Conservation (phyloP, 164 flowering plant species). For the Tinospora cordifolia region DNA sequence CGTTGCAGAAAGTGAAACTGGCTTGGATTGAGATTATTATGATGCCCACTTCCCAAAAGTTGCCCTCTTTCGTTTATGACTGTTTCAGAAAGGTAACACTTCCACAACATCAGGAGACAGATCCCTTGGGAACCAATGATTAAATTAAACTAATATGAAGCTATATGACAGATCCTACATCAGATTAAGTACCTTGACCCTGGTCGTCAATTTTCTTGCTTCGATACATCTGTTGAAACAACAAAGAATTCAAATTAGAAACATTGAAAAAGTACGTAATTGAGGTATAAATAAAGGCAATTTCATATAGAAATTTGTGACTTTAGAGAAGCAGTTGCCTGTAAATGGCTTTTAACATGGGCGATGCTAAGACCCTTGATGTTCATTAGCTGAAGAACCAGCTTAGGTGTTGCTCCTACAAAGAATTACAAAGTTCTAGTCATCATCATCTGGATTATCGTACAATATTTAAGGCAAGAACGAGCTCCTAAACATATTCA, state of each 20-base stretch:
- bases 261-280: neutral
- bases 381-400: slow-evolving; percentile 82
- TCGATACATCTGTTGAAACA: slow-evolving; percentile 58
- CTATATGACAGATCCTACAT: neutral
- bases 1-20: slow-evolving; percentile 51
- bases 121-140: slow-evolving; percentile 6
- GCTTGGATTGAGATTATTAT: slow-evolving; percentile 37
- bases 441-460: neutral
- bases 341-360: slow-evolving; percentile 88
- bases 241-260: neutral
- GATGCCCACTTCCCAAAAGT: slow-evolving; percentile 34
- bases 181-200: slow-evolving; percentile 48
- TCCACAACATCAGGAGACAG: neutral
- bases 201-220: slow-evolving; percentile 81
- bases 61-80: slow-evolving; percentile 29
- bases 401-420: slow-evolving; percentile 88
- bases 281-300: neutral
- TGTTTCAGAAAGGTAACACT: slow-evolving; percentile 17
- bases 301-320: neutral
- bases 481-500: neutral
- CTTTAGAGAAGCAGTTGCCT: slow-evolving; percentile 32
- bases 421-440: neutral
- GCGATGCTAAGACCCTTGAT: slow-evolving; percentile 79
- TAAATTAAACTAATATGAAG: slow-evolving; percentile 14
- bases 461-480: neutral